These are phyloP conservation scores for Xylariaceae sp. DNA, from an alignment of 2,329 filamentous ascomycete species.

Conservation along the genomic window DNA sequence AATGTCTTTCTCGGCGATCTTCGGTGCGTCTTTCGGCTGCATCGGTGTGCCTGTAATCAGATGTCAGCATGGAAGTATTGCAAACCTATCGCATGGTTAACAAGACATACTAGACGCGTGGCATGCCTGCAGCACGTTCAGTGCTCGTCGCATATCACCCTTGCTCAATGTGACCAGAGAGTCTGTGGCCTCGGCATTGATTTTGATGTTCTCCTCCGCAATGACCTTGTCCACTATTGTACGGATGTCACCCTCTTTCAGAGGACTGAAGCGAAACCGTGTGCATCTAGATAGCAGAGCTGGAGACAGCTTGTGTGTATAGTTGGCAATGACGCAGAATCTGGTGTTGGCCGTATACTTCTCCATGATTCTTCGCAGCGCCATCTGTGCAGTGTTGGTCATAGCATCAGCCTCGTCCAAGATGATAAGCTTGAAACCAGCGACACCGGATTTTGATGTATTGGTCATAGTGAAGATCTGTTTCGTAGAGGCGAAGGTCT, in stretches of 20 bases:
- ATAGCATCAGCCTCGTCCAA: conserved; percentile 99
- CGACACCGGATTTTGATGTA: conserved; percentile 48
- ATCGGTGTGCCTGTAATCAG: conserved; percentile 59
- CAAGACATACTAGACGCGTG: conserved; percentile 92
- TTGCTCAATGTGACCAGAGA: conserved; percentile 83
- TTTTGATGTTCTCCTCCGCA: conserved; percentile 79
- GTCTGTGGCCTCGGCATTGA: conserved; percentile 74
- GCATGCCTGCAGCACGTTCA: conserved; percentile 95
- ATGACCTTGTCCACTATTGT: conserved; percentile 85
- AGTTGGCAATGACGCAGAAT: conserved; percentile 98
- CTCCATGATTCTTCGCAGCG: conserved; percentile 93
- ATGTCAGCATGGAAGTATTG: conserved; percentile 3
- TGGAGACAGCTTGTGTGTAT: conserved; percentile 94
- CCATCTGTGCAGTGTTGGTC: conserved; percentile 99
- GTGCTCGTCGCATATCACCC: conserved; percentile 89
- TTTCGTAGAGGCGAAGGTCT: conserved; percentile 96
- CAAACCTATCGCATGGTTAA: no score
- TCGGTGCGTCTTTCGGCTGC: conserved; percentile 55
- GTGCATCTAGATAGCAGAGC: conserved; percentile 91
- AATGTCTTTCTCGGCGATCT: conserved; percentile 59
- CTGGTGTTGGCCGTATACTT: conserved; percentile 97
- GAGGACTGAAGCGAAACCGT: conserved; percentile 87
- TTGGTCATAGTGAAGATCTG: conserved; percentile 81
- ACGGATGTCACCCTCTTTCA: conserved; percentile 85
- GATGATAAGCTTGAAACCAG: conserved; percentile 90